Percentiles rank a stretch among this genome's conserved stretches.
These are phyloP conservation scores for Tetracladium marchalianum DNA, from an alignment of 495 filamentous ascomycete species.

Conservation along the genomic window DNA sequence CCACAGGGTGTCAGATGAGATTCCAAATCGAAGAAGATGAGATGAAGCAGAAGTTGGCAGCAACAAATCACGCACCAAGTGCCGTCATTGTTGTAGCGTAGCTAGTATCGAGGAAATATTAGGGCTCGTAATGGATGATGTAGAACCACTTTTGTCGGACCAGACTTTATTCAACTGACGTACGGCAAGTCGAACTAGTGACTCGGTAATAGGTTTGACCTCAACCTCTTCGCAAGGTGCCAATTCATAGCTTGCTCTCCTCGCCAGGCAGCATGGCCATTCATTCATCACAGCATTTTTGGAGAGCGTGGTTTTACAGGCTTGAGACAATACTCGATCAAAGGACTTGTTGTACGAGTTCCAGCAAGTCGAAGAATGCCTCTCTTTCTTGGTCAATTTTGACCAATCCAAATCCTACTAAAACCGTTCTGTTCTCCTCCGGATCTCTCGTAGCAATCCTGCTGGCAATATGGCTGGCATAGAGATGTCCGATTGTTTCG, in stretches of 20 bases:
- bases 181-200: no score
- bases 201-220: no score
- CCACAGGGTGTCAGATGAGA: constrained; percentile 29
- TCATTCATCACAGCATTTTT: no score
- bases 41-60: constrained; percentile 22
- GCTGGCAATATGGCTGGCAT: constrained; percentile 80
- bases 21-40: constrained; percentile 27
- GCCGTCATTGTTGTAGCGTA: constrained; percentile 23
- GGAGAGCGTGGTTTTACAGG: no score
- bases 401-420: constrained; percentile 73
- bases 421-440: constrained; percentile 66
- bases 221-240: no score
- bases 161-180: no score
- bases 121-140: not conserved
- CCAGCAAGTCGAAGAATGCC: constrained; percentile 73
- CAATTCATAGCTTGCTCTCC: no score
- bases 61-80: constrained; percentile 23
- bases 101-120: not conserved
- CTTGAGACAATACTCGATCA: constrained; percentile 8
- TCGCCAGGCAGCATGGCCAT: no score
- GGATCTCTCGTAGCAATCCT: constrained; percentile 61
- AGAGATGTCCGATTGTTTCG: constrained; percentile 76
- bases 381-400: constrained; percentile 53
- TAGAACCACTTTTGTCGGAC: not conserved
- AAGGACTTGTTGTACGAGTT: constrained; percentile 57